Percentiles rank a stretch among this genome's conserved stretches.
These are phyloP conservation scores for Lecanicillium sp. DNA, from an alignment of 2,329 filamentous ascomycete species.

Conservation along the genomic window DNA sequence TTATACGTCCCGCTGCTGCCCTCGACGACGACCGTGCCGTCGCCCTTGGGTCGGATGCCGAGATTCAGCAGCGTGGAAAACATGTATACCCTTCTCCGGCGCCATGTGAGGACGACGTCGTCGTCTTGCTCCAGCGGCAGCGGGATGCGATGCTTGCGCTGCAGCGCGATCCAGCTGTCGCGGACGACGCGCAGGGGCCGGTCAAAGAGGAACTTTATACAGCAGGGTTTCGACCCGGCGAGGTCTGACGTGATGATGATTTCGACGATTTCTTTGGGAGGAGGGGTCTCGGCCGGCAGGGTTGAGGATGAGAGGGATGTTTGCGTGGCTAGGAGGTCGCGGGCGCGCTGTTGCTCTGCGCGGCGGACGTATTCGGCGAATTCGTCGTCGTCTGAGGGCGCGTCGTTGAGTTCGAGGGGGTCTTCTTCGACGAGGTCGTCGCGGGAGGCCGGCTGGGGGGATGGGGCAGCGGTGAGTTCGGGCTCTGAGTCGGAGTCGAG, in stretches of 20 bases:
- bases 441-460: conserved; percentile 11
- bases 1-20: conserved; percentile 9
- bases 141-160: conserved; percentile 33
- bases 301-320: not conserved
- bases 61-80: conserved; percentile 65
- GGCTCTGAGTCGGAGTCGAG: conserved; percentile 24
- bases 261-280: conserved; percentile 11
- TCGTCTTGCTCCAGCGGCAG: conserved; percentile 34
- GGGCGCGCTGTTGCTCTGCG: conserved; percentile 26
- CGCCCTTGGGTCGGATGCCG: conserved; percentile 41
- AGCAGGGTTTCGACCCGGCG: conserved; percentile 41
- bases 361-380: conserved; percentile 36
- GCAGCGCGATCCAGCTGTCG: conserved; percentile 58
- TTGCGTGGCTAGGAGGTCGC: too few relatives aligned
- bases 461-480: conserved; percentile 1
- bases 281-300: not conserved
- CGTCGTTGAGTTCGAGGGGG: conserved; percentile 9
- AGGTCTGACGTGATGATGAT: conserved; percentile 54
- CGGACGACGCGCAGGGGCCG: conserved; percentile 61
- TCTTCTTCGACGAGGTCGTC: conserved; percentile 17
- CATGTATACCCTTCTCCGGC: conserved; percentile 62
- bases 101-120: conserved; percentile 71
- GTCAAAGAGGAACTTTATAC: conserved; percentile 58
- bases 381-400: conserved; percentile 29
- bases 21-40: conserved; percentile 33